A percentile compares a stretch with the other conserved stretches of the same genome.
These are phyloP conservation scores for Barnettozyma siamensis DNA, from an alignment of 805 yeast species.

Conservation along the genomic window DNA sequence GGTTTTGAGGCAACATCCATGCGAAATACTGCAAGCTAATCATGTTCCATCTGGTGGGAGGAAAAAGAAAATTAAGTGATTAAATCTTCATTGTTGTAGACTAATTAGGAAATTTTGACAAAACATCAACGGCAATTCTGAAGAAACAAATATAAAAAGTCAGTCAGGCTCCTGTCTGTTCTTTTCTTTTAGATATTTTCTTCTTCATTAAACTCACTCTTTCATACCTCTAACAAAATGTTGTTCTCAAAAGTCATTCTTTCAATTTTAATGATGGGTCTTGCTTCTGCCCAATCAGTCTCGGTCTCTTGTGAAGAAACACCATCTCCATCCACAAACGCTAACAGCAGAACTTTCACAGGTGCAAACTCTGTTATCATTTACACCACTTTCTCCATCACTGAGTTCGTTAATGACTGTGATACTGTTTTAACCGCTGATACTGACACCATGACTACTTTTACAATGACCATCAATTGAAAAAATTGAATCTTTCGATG, in stretches of 20 bases:
- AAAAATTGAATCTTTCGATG: too few relatives aligned
- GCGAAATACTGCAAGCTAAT: neutral
- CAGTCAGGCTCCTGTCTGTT: neutral
- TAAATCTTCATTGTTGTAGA: neutral
- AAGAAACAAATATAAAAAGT: too few relatives aligned
- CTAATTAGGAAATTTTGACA: neutral
- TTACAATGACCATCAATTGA: neutral
- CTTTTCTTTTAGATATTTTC: neutral
- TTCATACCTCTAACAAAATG: neutral
- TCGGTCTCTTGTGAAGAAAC: conserved; percentile 7
- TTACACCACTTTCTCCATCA: conserved; percentile 1
- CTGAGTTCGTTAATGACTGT: conserved; percentile 4
- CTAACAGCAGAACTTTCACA: neutral
- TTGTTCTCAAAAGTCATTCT: neutral
- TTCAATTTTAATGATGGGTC: neutral
- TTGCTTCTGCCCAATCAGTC: conserved; percentile 1
- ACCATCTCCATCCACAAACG: conserved; percentile 3
- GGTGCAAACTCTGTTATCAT: neutral
- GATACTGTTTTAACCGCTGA: neutral
- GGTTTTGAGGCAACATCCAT: neutral
- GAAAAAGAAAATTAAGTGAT: neutral
- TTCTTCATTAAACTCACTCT: too few relatives aligned
- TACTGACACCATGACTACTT: neutral
- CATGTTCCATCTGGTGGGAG: neutral
- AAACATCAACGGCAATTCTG: neutral